Percentiles rank a stretch among this genome's conserved stretches.
Evolutionary conservation across 768 basidiomycete species (phyloP).

Genomic region (Collybiopsis luxurians): DNA sequence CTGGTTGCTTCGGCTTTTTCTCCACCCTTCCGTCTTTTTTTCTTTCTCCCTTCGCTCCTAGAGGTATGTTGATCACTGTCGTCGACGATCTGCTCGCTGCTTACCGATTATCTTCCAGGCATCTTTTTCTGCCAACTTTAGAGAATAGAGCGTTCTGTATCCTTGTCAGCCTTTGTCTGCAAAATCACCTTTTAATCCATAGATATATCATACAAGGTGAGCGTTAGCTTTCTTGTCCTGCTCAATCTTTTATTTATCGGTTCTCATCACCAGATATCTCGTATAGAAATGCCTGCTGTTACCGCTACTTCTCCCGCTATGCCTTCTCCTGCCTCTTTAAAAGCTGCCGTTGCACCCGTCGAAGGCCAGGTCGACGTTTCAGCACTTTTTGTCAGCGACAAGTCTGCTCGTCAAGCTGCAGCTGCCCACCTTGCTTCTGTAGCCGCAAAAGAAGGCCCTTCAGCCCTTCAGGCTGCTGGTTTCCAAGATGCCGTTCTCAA

Average conservation of each 20-base stretch:
- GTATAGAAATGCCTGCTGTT: constrained; percentile 75
- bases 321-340: constrained; percentile 69
- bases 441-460: constrained; percentile 82
- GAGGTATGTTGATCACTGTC: constrained; percentile 21
- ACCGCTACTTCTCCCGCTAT: constrained; percentile 53
- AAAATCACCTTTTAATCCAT: constrained; percentile 31
- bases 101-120: too few species aligned
- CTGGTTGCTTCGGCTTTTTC: constrained; percentile 10
- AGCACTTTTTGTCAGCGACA: constrained; percentile 82
- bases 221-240: constrained; percentile 12
- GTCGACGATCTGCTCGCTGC: constrained; percentile 5
- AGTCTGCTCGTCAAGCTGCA: constrained; percentile 72
- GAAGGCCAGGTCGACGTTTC: constrained; percentile 69
- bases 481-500: constrained; percentile 75
- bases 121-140: constrained; percentile 36
- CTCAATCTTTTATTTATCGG: constrained; percentile 6
- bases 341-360: constrained; percentile 52
- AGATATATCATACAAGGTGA: constrained; percentile 44
- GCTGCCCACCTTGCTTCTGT: constrained; percentile 66
- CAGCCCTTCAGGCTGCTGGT: constrained; percentile 65
- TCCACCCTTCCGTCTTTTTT: constrained; percentile 29
- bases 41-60: constrained; percentile 30
- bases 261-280: constrained; percentile 45
- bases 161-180: constrained; percentile 52
- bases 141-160: constrained; percentile 67